Percentiles rank a stretch among this genome's conserved stretches.
Evolutionary conservation across 495 filamentous ascomycete genomes (phyloP).

Genomic region (Eremomyces bilateralis): DNA sequence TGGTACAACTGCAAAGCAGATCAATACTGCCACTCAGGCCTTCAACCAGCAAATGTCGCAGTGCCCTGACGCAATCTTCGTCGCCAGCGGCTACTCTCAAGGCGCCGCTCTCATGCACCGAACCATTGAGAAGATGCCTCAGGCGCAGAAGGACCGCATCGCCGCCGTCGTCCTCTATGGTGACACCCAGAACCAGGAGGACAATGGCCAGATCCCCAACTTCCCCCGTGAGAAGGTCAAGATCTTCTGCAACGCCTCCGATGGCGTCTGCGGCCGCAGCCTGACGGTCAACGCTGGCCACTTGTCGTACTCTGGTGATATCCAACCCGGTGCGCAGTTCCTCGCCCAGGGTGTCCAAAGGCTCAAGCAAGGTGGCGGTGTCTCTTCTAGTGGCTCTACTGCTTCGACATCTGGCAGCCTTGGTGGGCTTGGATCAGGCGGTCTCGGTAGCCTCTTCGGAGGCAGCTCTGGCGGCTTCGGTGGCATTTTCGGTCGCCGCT

Average conservation of each 20-base stretch:
- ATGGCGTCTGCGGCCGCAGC: neutral
- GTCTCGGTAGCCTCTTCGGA: no score
- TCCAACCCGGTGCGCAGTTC: neutral
- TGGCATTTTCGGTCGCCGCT: no score
- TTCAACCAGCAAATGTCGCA: neutral
- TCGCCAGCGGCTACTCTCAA: constrained; percentile 1
- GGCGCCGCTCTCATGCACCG: neutral
- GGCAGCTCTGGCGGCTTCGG: no score
- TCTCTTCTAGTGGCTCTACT: no score
- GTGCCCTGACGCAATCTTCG: constrained; percentile 1
- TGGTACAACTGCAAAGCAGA: neutral
- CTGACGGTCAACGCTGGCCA: neutral
- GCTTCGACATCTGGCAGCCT: no score
- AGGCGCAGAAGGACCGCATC: neutral
- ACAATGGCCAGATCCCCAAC: neutral
- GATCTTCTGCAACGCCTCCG: neutral
- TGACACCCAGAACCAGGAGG: neutral
- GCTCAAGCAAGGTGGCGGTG: no score
- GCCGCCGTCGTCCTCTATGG: neutral
- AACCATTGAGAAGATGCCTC: neutral
- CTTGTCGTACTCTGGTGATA: neutral
- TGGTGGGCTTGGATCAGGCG: no score
- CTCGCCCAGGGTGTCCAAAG: no score
- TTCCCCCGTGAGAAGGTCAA: neutral
- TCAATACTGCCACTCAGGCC: neutral